Evolutionary conservation across 73 alveolate species (phyloP).

Genomic region (Blepharisma japonicum): DNA sequence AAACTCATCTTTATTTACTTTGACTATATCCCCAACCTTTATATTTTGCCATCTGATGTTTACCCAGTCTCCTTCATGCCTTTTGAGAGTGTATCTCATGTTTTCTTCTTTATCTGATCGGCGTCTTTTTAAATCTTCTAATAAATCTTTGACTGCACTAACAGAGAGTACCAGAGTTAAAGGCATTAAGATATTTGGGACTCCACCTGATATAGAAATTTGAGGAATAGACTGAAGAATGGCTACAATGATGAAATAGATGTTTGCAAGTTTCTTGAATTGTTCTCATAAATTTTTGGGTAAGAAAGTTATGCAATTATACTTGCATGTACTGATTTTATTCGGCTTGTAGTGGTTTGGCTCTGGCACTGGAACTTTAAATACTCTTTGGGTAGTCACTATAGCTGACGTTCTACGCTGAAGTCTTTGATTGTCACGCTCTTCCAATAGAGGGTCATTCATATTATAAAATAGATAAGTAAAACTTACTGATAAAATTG

Average conservation of each 20-base stretch:
- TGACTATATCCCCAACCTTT: conserved; percentile 50
- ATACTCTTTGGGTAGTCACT: neutral
- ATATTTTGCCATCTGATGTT: neutral
- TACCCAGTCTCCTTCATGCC: conserved; percentile 34
- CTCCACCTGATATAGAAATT: conserved; percentile 11
- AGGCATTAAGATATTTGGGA: conserved; percentile 5
- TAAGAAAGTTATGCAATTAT: conserved; percentile 29
- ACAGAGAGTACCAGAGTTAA: neutral
- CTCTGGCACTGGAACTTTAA: conserved; percentile 5
- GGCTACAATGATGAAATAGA: conserved; percentile 75
- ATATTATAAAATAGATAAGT: too few relatives aligned
- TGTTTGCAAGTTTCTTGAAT: conserved; percentile 72
- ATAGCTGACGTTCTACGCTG: neutral
- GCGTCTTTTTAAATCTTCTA: conserved; percentile 20
- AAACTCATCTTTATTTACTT: conserved; percentile 62
- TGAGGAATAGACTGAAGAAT: conserved; percentile 57
- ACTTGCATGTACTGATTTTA: conserved; percentile 59
- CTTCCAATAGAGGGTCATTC: too few relatives aligned
- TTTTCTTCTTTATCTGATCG: conserved; percentile 31
- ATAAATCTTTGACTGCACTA: conserved; percentile 20
- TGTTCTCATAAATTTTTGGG: conserved; percentile 75
- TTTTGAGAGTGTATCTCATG: conserved; percentile 36
- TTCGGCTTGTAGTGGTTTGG: conserved; percentile 26
- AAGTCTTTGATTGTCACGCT: too few relatives aligned
- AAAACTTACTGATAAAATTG: too few relatives aligned